Evolutionary conservation across 2,329 filamentous ascomycete species (phyloP), one percentile per base, ranked within the genome.

Genomic region (Fusarium tanahbumbuense): DNA sequence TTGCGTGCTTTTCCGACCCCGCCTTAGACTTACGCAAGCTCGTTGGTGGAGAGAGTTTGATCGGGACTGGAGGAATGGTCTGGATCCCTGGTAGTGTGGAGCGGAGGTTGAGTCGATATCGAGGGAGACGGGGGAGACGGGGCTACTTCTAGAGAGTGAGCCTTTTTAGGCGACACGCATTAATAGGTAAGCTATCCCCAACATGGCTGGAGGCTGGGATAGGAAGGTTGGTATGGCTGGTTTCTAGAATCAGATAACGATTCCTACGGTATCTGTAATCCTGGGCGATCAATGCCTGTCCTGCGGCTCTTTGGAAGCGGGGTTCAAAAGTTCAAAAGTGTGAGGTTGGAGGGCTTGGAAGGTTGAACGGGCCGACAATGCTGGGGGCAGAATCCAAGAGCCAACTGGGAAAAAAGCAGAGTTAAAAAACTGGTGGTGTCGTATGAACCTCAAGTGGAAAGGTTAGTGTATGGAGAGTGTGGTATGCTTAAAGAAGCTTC

Each of bases 11-110:
- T 28, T 34, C 40, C 34, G 30, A 41, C 58, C 34, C 50, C 50
- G 44, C 56, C 41, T 37, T 32, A 55, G 52, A 56, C 52, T 64
- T 74, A 74, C 72, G 72, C 72, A 74, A 74, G 72, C 72, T 53
- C 54, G 60, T 61, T 60, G 58, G 61, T 58, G 62, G 66, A 56
- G 64, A 58, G 61, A 27, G 40, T 56, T 55, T 48, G 28, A 50
- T 56, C 54, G 44, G 50, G 52, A 52, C 42, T 68, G 56, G 60
- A 72, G 72, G 70, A 71, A 68, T 65, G 60, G 66, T 66, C 73
- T 73, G 67, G 60, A 67, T 72, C 73, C 56, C 67, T 45, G 49
- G 60, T 34, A 70, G 61, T 59, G 69, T 64, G 64, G 58, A 56
- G 61, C 61, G 45, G 52, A 16, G 27, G 20, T 64, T 34, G 42